A percentile compares a stretch with the other conserved stretches of the same genome.
These are phyloP conservation scores for Salisapilia sapeloensis DNA, from an alignment of 352 stramenopile genomes.

Conservation along the genomic window DNA sequence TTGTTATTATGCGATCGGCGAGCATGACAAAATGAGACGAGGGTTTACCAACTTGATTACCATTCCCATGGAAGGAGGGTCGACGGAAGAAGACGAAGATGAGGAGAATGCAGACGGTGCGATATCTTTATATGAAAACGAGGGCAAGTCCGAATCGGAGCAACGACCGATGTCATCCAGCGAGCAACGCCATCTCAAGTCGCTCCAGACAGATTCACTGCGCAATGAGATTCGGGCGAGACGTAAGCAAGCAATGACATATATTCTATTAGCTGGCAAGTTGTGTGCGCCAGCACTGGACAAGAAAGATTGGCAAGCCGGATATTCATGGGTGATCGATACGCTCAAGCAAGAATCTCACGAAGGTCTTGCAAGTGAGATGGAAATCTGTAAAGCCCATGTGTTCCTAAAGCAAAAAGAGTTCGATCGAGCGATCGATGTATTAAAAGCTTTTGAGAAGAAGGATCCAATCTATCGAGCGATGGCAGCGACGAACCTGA, in stretches of 20 bases:
- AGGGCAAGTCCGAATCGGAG: slow-evolving; percentile 32
- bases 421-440: slow-evolving; percentile 87
- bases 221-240: slow-evolving; percentile 60
- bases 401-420: slow-evolving; percentile 86
- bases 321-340: slow-evolving; percentile 91
- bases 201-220: slow-evolving; percentile 46
- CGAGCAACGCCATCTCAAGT: slow-evolving; percentile 41
- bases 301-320: slow-evolving; percentile 81
- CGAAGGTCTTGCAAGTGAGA: slow-evolving; percentile 82
- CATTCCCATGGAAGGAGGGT: slow-evolving; percentile 79
- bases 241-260: slow-evolving; percentile 73
- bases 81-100: slow-evolving; percentile 77
- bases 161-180: slow-evolving; percentile 16
- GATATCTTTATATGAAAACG: slow-evolving; percentile 8
- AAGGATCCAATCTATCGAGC: slow-evolving; percentile 88
- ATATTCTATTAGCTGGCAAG: slow-evolving; percentile 89
- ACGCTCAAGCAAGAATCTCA: slow-evolving; percentile 82
- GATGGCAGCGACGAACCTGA: slow-evolving; percentile 91
- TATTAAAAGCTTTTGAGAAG: slow-evolving; percentile 92
- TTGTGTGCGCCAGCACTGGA: slow-evolving; percentile 88
- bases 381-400: slow-evolving; percentile 81
- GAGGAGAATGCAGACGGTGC: slow-evolving; percentile 21
- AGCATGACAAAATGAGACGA: slow-evolving; percentile 88
- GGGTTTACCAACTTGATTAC: slow-evolving; percentile 85
- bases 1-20: slow-evolving; percentile 93